Base-by-base conservation (phyloP, 2,329 filamentous ascomycete species). In the Orbilia ellipsospora region DNA sequence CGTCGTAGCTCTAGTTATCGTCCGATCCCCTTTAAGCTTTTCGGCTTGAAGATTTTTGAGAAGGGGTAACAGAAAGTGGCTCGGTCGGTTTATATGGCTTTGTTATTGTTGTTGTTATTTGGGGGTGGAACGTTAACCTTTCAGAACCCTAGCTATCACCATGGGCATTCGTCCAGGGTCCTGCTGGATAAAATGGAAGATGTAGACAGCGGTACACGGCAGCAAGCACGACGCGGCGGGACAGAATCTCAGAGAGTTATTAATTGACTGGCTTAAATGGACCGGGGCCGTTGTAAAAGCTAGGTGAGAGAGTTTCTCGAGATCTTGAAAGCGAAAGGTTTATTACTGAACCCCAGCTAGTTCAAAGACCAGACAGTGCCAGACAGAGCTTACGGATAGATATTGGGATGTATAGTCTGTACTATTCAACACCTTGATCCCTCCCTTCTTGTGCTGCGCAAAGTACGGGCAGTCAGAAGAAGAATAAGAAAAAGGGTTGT, bases 91-190 rank as follows among this genome's bases (percentile, higher is more conserved):
- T 69, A 69, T 75, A 69, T 40, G 59, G 44, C 36, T 56, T 63
- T 45, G 67, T 75, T 69, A 56, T 69, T 69, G 59, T 68, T 68
- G 63, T 75, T 75, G 64, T 52, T 75, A 60, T 75, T 75, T 69
- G 57, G 72, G 56, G 62, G 64, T 63, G 63, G 23, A 10, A 45
- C 18, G 59, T 60, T 67, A 62, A 64, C 52, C 16, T 36, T 36
- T 68, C 64, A 18, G 42, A 69, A 75, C 72, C 57, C 64, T 55
- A 63, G 64, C 64, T 65, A 69, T 66, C 54, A 75, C 72, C 59
- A 75, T 68, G 72, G 72, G 62, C 70, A 12, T 56, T 51, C 44
- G 48, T 55, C 57, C 60, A 45, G 72, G 72, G 59, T 61, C 72
- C 26, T 36, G 72, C 72, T 75, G 72, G 72, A 69, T 75, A 75